Evolutionary conservation across 495 filamentous ascomycete genomes (phyloP).

Genomic region (Sabuloglossum arenarium): DNA sequence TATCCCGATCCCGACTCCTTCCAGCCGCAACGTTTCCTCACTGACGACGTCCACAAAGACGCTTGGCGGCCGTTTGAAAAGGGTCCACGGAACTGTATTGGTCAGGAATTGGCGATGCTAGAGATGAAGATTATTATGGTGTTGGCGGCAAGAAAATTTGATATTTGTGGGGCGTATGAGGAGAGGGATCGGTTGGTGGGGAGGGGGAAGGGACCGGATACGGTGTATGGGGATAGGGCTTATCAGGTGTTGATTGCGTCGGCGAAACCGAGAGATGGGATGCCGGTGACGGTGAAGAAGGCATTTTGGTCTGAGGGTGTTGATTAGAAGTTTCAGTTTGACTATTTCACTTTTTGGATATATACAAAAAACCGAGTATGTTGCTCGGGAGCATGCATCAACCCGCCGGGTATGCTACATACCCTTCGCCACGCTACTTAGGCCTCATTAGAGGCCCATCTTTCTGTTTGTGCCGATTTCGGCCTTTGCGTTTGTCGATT

Average conservation of each 20-base stretch:
- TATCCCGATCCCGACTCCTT: slow-evolving; percentile 22
- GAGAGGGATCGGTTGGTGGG: slow-evolving; percentile 17
- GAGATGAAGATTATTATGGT: slow-evolving; percentile 26
- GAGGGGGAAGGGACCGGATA: slow-evolving; percentile 5
- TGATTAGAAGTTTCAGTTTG: too few relatives aligned
- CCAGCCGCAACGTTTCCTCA: slow-evolving; percentile 24
- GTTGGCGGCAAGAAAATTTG: slow-evolving; percentile 24
- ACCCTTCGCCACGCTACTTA: too few relatives aligned
- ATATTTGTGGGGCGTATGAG: slow-evolving; percentile 24
- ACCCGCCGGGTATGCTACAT: too few relatives aligned
- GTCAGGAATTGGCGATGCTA: slow-evolving; percentile 28
- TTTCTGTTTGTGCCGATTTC: too few relatives aligned
- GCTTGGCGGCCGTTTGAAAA: slow-evolving; percentile 31
- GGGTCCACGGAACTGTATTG: slow-evolving; percentile 31
- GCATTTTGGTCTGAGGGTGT: too few relatives aligned
- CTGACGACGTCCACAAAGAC: slow-evolving; percentile 19
- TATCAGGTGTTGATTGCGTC: slow-evolving; percentile 11
- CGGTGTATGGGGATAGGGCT: slow-evolving; percentile 14
- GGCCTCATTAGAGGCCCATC: too few relatives aligned
- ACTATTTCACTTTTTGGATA: too few relatives aligned
- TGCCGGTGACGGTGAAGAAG: slow-evolving; percentile 1
- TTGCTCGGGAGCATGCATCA: too few relatives aligned
- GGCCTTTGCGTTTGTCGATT: too few relatives aligned
- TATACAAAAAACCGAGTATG: too few relatives aligned
- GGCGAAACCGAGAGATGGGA: slow-evolving; percentile 9